A percentile compares a stretch with the other conserved stretches of the same genome.
Evolutionary conservation across 73 alveolate genomes (phyloP).

Genomic region (Breviolum minutum): DNA sequence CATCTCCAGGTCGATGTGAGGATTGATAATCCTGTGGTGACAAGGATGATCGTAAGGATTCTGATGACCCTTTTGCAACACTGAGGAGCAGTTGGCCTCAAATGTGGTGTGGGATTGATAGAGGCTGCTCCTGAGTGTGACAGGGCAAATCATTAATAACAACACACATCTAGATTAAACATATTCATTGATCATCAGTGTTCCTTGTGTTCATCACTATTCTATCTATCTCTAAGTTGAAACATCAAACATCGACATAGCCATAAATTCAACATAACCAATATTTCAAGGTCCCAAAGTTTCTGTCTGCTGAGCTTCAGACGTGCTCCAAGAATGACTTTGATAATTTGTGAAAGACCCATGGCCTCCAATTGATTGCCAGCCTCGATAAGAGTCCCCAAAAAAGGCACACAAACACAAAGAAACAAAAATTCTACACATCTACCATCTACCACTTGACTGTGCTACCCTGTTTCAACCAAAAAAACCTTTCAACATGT

Average conservation of each 20-base stretch:
- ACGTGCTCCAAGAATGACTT: constrained; percentile 37
- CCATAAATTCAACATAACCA: too few relatives aligned
- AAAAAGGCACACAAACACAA: background rate
- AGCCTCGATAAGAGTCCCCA: background rate
- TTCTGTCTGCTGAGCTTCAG: background rate
- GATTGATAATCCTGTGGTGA: constrained; percentile 41
- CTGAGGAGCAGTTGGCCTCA: background rate
- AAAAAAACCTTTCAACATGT: too few relatives aligned
- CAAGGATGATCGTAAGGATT: background rate
- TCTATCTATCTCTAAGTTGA: too few relatives aligned
- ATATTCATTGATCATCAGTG: background rate
- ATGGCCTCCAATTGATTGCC: constrained; percentile 79
- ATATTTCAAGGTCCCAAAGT: too few relatives aligned
- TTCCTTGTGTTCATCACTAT: too few relatives aligned
- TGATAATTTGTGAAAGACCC: constrained; percentile 60
- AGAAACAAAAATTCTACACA: too few relatives aligned
- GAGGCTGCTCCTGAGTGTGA: constrained; percentile 44
- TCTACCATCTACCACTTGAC: too few relatives aligned
- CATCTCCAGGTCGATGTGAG: constrained; percentile 78
- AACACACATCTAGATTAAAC: background rate
- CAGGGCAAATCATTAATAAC: background rate
- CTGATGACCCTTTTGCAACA: background rate
- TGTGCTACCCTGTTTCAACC: too few relatives aligned
- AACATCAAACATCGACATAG: too few relatives aligned
- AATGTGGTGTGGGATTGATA: constrained; percentile 27